Evolutionary conservation across 2,329 filamentous ascomycete species (phyloP).

Genomic region (Bipolaris gigantea): DNA sequence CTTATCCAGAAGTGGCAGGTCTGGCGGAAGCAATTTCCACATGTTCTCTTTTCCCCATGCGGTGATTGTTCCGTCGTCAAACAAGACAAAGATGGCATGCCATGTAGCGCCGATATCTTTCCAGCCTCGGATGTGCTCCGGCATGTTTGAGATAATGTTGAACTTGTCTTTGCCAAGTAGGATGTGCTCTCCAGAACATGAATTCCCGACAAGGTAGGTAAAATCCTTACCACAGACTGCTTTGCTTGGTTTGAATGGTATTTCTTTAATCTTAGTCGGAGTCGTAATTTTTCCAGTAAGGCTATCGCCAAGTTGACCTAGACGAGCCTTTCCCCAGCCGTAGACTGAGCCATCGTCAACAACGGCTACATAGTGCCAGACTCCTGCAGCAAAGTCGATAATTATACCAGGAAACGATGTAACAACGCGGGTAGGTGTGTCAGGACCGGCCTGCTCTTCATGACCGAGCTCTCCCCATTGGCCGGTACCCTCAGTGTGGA

Average conservation of each 20-base stretch:
- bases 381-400: slow-evolving; percentile 68
- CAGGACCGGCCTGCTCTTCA: not conserved
- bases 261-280: slow-evolving; percentile 37
- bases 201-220: slow-evolving; percentile 67
- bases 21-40: slow-evolving; percentile 71
- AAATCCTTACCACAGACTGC: slow-evolving; percentile 85
- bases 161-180: slow-evolving; percentile 79
- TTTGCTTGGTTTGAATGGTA: slow-evolving; percentile 64
- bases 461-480: slow-evolving; percentile 34
- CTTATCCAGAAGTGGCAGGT: slow-evolving; percentile 60
- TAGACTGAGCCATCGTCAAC: slow-evolving; percentile 75
- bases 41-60: slow-evolving; percentile 87
- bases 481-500: slow-evolving; percentile 22
- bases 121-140: slow-evolving; percentile 60
- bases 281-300: slow-evolving; percentile 46
- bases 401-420: slow-evolving; percentile 42
- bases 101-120: slow-evolving; percentile 75
- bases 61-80: slow-evolving; percentile 60
- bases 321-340: slow-evolving; percentile 86
- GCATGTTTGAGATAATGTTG: slow-evolving; percentile 62
- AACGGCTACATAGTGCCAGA: slow-evolving; percentile 76
- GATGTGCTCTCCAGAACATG: slow-evolving; percentile 60
- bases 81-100: slow-evolving; percentile 76
- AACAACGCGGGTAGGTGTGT: not conserved
- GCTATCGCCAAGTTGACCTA: slow-evolving; percentile 73